Percentiles rank a stretch among this genome's conserved stretches.
These are phyloP conservation scores for Aureobasidium sp. DNA, from an alignment of 2,329 filamentous ascomycete genomes.

Conservation along the genomic window DNA sequence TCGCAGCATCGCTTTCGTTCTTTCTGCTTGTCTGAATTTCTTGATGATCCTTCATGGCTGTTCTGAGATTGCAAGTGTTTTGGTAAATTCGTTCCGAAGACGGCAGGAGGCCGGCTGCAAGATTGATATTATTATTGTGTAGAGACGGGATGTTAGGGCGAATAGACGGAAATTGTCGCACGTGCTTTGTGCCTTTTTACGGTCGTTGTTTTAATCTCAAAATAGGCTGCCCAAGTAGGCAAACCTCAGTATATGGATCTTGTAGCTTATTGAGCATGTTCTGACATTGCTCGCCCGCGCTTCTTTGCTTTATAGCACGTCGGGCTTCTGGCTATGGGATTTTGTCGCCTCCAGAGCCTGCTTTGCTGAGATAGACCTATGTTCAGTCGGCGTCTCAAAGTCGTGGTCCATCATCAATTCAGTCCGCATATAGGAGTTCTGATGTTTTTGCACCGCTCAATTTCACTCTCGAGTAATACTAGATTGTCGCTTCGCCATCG, in stretches of 20 bases:
- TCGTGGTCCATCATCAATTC: not conserved
- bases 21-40: not conserved
- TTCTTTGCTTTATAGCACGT: not conserved
- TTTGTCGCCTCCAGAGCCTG: not conserved
- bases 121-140: not conserved
- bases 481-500: not conserved
- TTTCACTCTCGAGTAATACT: not conserved
- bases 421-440: not conserved
- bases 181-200: not conserved
- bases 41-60: not conserved
- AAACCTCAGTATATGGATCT: not conserved
- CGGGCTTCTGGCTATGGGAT: not conserved
- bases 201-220: not conserved
- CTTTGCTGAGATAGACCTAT: not conserved
- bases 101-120: not conserved
- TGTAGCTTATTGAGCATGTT: not conserved
- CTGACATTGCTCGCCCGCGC: not conserved
- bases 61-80: not conserved
- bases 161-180: not conserved
- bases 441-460: not conserved
- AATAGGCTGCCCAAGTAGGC: not conserved
- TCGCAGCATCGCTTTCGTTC: not conserved
- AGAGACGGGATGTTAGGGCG: constrained; percentile 1
- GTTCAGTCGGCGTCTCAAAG: not conserved
- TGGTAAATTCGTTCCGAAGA: not conserved